Conservation (phyloP, 352 stramenopile species). For the Phytophthora citricola region DNA sequence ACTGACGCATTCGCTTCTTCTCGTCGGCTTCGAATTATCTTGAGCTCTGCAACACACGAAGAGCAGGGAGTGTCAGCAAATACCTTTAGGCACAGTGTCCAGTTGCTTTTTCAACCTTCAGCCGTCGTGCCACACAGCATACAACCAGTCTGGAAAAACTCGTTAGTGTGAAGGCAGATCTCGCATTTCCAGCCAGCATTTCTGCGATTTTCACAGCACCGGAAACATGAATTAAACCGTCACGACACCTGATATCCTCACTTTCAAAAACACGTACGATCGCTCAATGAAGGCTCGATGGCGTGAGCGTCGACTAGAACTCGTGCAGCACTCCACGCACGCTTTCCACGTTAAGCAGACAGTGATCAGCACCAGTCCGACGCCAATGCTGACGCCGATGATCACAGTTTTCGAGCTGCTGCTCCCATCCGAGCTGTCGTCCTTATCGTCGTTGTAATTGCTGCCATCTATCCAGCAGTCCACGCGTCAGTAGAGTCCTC, state of each 20-base stretch:
- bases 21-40: conserved; percentile 16
- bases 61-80: conserved; percentile 8
- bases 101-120: conserved; percentile 35
- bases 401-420: conserved; percentile 35
- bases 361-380: conserved; percentile 44
- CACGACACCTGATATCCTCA: conserved; percentile 12
- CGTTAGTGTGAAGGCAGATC: conserved; percentile 67
- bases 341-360: conserved; percentile 58
- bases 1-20: conserved; percentile 21
- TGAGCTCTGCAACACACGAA: conserved; percentile 28
- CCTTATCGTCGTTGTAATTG: conserved; percentile 16
- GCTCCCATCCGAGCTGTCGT: conserved; percentile 18
- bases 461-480: conserved; percentile 24
- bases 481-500: conserved; percentile 7
- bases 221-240: conserved; percentile 5
- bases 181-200: conserved; percentile 54
- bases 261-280: conserved; percentile 38
- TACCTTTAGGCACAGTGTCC: not conserved
- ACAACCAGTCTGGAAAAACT: conserved; percentile 50
- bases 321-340: conserved; percentile 57
- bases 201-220: conserved; percentile 31
- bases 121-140: conserved; percentile 57
- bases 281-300: conserved; percentile 59
- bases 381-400: conserved; percentile 42
- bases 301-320: conserved; percentile 33